Percentiles rank a stretch among this genome's conserved stretches.
Evolutionary conservation across 1,284 basidiomycete genomes (phyloP).

Genomic region (Athelia psychrophila): DNA sequence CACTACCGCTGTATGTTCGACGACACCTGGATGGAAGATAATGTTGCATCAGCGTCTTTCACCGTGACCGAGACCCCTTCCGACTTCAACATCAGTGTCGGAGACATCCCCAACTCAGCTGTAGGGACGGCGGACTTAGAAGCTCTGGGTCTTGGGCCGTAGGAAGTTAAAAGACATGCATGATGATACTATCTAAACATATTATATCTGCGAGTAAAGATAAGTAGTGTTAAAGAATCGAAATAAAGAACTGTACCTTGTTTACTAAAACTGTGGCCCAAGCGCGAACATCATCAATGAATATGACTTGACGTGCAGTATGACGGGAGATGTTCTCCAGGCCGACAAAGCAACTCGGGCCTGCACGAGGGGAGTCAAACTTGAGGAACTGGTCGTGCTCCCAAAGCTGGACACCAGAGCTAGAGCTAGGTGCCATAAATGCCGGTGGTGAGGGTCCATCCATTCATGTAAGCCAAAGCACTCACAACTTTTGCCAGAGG

Average conservation of each 20-base stretch:
- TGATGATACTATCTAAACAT: background rate
- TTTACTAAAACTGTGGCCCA: background rate
- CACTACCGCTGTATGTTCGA: background rate
- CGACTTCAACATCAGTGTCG: background rate
- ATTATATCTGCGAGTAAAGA: too few species aligned
- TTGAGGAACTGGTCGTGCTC: background rate
- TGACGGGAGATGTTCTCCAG: too few species aligned
- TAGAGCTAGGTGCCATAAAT: background rate
- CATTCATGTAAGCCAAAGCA: too few species aligned
- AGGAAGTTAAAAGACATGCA: background rate
- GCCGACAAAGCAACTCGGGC: background rate
- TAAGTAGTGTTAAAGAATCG: background rate
- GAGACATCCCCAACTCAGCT: background rate
- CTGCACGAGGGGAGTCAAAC: background rate
- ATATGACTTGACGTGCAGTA: background rate
- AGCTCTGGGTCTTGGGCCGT: background rate
- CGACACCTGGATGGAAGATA: background rate
- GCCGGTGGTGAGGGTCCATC: background rate
- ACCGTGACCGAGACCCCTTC: background rate
- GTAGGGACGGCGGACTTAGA: background rate
- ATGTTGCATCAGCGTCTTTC: background rate
- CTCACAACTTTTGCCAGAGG: background rate
- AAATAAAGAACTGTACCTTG: too few species aligned
- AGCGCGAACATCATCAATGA: background rate
- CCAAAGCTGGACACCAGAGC: background rate